These are phyloP conservation scores for Yarrowia sp. DNA, from an alignment of 805 yeast species.

Conservation along the genomic window DNA sequence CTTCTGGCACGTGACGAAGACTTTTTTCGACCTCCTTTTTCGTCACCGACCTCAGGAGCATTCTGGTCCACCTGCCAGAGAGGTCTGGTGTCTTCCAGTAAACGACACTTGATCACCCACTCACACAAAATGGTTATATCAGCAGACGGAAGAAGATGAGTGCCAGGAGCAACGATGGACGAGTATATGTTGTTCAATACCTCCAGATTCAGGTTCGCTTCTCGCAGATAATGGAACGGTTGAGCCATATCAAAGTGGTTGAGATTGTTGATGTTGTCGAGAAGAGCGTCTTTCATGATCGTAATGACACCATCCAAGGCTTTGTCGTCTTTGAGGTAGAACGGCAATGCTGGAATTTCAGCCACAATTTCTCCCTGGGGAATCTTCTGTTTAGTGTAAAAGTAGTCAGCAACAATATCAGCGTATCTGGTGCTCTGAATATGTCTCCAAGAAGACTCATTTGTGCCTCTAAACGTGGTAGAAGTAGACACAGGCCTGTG, in stretches of 20 bases:
- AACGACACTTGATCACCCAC: slow-evolving; percentile 21
- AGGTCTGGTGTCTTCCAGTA: slow-evolving; percentile 13
- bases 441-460: slow-evolving; percentile 19
- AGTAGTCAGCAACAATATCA: slow-evolving; percentile 10
- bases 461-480: neutral
- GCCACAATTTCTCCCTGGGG: slow-evolving; percentile 19
- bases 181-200: slow-evolving; percentile 10
- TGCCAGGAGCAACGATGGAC: slow-evolving; percentile 11
- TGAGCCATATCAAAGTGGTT: slow-evolving; percentile 27
- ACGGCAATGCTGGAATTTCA: slow-evolving; percentile 11
- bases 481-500: too few relatives aligned
- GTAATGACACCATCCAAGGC: neutral
- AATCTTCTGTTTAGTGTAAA: slow-evolving; percentile 12
- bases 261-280: slow-evolving; percentile 1
- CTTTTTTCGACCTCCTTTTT: neutral
- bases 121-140: slow-evolving; percentile 9
- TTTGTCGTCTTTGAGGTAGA: neutral
- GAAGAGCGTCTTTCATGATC: slow-evolving; percentile 7
- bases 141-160: neutral
- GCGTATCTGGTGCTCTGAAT: slow-evolving; percentile 12
- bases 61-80: slow-evolving; percentile 30
- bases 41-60: neutral
- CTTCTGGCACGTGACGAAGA: slow-evolving; percentile 10
- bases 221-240: slow-evolving; percentile 15
- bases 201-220: slow-evolving; percentile 5